Evolutionary conservation across 225 moss, liverwort and hornwort species (phyloP), one percentile per base, ranked within the genome.

Genomic region (Sphagnum tenellum): DNA sequence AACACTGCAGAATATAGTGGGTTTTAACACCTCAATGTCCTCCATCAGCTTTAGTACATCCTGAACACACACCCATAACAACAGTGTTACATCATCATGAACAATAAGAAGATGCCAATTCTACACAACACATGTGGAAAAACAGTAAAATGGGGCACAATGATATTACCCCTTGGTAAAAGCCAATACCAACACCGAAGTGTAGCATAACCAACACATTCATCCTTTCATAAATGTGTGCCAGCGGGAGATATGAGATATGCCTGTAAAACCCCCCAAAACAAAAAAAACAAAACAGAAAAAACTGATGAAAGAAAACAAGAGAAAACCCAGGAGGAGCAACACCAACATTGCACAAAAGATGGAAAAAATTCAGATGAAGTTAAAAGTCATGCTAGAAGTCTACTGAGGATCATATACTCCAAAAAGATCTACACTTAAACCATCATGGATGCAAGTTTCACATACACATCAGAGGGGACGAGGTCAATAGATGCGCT

Each of bases 141-240:
- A 29, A 29, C 1, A 29, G 29, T 29, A 29, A 29, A 64, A 14
- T 7, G 29, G 29, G 29, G 47, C 13, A 64, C n/a, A 9, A 9
- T 49, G 29, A 9, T 58, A 75, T 74, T 76, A 86, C 86, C 68
- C 96, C 96, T 82, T 87, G 90, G 57, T 70, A 98, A 65, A 98
- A 98, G 45, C 96, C 96, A 64, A 82, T 69, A 51, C 88, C 96
- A 57, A 74, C 78, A 54, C 96, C 96, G 65, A 76, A 83, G 73
- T 98, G 96, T 46, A 77, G 76, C 66, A 77, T 66, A 49, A 79
- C 74, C 47, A 92, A 59, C 59, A 80, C 63, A 74, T 81, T 86
- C 88, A 92, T 83, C 81, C 96, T 80, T 83, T 98, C 96, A 62
- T 92, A 98, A 60, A 98, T 98, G 57, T 98, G 96, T 53, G 92